Base-by-base conservation (phyloP, 495 filamentous ascomycete species). In the Lepraria neglecta region DNA sequence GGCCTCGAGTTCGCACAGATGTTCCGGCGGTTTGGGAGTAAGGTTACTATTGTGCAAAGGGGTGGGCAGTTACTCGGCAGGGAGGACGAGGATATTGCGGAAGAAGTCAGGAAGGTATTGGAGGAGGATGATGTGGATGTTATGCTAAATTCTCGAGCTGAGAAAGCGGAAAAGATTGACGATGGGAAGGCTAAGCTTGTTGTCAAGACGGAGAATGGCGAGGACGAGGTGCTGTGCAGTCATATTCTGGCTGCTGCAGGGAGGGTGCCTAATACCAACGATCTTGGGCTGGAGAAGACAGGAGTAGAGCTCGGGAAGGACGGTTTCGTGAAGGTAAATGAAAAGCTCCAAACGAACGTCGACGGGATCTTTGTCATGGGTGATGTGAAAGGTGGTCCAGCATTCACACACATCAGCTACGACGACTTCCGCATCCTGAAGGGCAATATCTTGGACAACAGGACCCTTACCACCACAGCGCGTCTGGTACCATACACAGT, bases 351-450 rank as follows among this genome's bases (percentile, higher is more conserved):
- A 50, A 81, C 78, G 0, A 66, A 65, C n/a, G 64, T 65, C 0
- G 63, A 69, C 12, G 70, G 70, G 30, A 68, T 82, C 31, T 83
- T 73, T 60, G 77, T 72, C 6, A 59, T 83, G 4, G 79, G 80
- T 54, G 79, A 83, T 59, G 75, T 76, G 42, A 76, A 79, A 55
- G 78, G 77, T 40, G 74, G 73, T 6, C 79, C 79, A 11, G 77
- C 78, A 6, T 83, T 83, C 69, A 81, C 78, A 4, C 79, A 83
- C 68, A 72, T 82, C 53, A 77, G 76, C 0, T 82, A 80, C 69
- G 78, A 83, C 65, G 78, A 81, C 66, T 82, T 77, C 58, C 78
- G 80, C 56, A 77, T 82, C 65, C 42, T 82, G 43, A 69, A 73
- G 42, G 60, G 66, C 59, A 77, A 78, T 64, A 59, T 78, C 61